These are phyloP conservation scores for Ustilago sp. DNA, from an alignment of 1,284 basidiomycete species.

Conservation along the genomic window DNA sequence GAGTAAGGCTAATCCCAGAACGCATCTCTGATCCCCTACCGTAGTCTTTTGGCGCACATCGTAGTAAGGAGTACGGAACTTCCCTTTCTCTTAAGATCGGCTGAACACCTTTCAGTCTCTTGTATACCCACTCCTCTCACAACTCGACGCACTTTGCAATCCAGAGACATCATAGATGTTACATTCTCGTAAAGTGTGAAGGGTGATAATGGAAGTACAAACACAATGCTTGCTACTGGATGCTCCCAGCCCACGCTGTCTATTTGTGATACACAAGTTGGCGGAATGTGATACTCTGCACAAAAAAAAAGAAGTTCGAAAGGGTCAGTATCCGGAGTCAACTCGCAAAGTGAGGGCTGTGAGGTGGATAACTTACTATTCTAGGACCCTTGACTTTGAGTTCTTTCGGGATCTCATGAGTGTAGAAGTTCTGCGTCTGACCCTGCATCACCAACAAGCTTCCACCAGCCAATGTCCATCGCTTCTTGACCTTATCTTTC, in stretches of 20 bases:
- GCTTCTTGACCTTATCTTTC: constrained; percentile 45
- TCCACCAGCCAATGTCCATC: constrained; percentile 71
- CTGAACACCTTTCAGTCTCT: too few species aligned
- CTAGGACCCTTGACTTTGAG: constrained; percentile 49
- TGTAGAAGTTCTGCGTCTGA: constrained; percentile 73
- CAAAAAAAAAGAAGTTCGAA: background rate
- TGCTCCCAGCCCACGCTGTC: background rate
- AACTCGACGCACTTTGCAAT: background rate
- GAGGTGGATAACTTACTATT: constrained; percentile 35
- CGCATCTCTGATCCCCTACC: background rate
- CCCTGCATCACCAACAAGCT: constrained; percentile 74
- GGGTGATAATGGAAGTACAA: background rate
- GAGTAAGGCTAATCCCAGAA: background rate
- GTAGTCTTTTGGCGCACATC: background rate
- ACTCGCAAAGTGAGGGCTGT: too few species aligned
- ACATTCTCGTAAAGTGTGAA: background rate
- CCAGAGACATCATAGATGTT: background rate
- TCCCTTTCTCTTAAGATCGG: too few species aligned
- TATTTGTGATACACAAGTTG: constrained; percentile 48
- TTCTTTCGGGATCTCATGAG: constrained; percentile 68
- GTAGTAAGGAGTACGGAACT: too few species aligned
- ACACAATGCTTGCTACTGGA: background rate
- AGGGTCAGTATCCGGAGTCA: background rate
- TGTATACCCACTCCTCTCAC: background rate
- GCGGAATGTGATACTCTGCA: constrained; percentile 54